Evolutionary conservation across 2,329 filamentous ascomycete genomes (phyloP).

Genomic region (Ceratocystis destructans): DNA sequence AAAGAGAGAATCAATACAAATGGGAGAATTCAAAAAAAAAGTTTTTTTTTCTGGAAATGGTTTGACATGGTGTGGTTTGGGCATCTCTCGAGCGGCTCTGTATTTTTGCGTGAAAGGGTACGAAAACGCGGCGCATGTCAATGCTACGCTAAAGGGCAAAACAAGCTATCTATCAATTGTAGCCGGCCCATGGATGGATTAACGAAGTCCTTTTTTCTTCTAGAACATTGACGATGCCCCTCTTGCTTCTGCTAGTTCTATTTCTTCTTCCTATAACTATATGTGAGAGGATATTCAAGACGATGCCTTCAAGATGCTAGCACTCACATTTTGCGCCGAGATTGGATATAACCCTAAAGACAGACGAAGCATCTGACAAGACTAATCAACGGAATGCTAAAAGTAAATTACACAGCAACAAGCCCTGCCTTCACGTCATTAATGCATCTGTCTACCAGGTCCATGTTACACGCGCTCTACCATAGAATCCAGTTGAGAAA

Average conservation of each 20-base stretch:
- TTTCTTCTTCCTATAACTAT: neutral
- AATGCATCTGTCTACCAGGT: too few relatives aligned
- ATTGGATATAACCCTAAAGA: too few relatives aligned
- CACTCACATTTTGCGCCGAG: too few relatives aligned
- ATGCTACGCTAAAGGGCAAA: conserved; percentile 30
- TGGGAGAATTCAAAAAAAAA: conserved; percentile 20
- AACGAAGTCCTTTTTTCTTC: conserved; percentile 18
- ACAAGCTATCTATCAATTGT: conserved; percentile 32
- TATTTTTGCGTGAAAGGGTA: conserved; percentile 34
- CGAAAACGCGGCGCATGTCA: conserved; percentile 33
- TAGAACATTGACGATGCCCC: neutral
- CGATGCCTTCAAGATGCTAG: neutral
- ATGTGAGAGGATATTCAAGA: too few relatives aligned
- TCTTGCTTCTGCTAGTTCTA: neutral
- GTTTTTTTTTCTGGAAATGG: conserved; percentile 24
- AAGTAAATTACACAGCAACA: too few relatives aligned
- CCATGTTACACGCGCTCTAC: too few relatives aligned
- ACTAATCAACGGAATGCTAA: too few relatives aligned
- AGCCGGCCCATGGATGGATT: conserved; percentile 16
- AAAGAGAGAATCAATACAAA: conserved; percentile 21
- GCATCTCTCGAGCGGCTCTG: conserved; percentile 33
- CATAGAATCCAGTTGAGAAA: too few relatives aligned
- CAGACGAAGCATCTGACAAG: too few relatives aligned
- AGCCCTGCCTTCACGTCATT: too few relatives aligned
- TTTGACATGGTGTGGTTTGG: conserved; percentile 33